Conservation (phyloP, 768 basidiomycete genomes). For the Termitomyces sp. region DNA sequence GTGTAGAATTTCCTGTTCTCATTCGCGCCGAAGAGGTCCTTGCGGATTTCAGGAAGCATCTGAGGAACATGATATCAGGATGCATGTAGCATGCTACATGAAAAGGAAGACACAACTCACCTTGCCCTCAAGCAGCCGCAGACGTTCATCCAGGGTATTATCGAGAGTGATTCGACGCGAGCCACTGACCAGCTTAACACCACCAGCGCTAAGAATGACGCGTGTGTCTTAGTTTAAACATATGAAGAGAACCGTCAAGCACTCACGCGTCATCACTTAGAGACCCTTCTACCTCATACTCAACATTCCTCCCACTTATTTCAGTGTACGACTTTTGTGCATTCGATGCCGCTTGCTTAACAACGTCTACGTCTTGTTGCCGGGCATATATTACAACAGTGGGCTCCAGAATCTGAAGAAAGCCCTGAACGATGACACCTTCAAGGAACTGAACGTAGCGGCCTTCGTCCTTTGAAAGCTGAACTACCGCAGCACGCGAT, state of each 20-base stretch:
- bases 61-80: conserved; percentile 21
- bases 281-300: conserved; percentile 52
- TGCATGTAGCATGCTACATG: neutral
- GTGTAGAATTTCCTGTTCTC: conserved; percentile 90
- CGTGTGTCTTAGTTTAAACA: neutral
- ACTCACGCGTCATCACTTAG: conserved; percentile 64
- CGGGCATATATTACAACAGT: conserved; percentile 63
- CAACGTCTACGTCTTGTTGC: conserved; percentile 57
- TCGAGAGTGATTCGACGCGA: conserved; percentile 81
- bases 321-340: conserved; percentile 70
- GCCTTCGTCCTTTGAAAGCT: conserved; percentile 57
- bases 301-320: conserved; percentile 66
- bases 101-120: conserved; percentile 38
- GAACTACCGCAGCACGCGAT: conserved; percentile 58
- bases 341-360: conserved; percentile 55
- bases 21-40: conserved; percentile 85
- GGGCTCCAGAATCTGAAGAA: conserved; percentile 78
- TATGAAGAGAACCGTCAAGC: conserved; percentile 18
- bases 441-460: conserved; percentile 82
- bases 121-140: conserved; percentile 85
- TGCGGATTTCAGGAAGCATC: conserved; percentile 96
- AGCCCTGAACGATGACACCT: conserved; percentile 80
- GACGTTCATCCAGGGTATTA: conserved; percentile 90
- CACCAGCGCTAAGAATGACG: conserved; percentile 66
- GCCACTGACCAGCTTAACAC: conserved; percentile 71